A percentile compares a stretch with the other conserved stretches of the same genome.
These are phyloP conservation scores for Lactarius akahatsu DNA, from an alignment of 768 basidiomycete species.

Conservation along the genomic window DNA sequence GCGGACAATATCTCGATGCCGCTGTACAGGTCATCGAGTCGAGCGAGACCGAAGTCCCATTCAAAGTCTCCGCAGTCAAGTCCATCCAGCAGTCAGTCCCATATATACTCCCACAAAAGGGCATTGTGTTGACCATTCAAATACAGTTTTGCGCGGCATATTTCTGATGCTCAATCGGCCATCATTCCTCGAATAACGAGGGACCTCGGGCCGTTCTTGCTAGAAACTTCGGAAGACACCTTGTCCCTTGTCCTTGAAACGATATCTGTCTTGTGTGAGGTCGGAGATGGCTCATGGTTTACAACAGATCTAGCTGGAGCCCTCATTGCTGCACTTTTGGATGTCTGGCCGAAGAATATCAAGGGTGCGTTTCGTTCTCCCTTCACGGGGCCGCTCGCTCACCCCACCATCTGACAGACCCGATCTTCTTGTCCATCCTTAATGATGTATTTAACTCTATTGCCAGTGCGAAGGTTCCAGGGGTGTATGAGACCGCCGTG, in stretches of 20 bases:
- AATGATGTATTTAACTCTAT: constrained; percentile 53
- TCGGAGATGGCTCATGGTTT: constrained; percentile 73
- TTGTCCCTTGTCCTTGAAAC: constrained; percentile 87
- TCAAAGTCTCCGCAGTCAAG: constrained; percentile 93
- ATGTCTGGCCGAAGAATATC: constrained; percentile 84
- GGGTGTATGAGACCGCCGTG: constrained; percentile 71
- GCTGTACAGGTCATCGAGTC: constrained; percentile 84
- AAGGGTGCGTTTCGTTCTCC: constrained; percentile 54
- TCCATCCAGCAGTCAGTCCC: constrained; percentile 84
- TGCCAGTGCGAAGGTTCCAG: constrained; percentile 58
- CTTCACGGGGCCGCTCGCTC: constrained; percentile 6
- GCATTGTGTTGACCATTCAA: constrained; percentile 17
- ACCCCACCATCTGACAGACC: constrained; percentile 53
- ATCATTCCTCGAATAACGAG: constrained; percentile 74
- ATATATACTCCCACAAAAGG: background rate
- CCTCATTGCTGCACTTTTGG: constrained; percentile 64
- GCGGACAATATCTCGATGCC: constrained; percentile 84
- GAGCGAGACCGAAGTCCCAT: constrained; percentile 66
- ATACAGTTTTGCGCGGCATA: constrained; percentile 67
- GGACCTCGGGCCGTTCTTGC: constrained; percentile 80
- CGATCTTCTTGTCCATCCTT: constrained; percentile 53
- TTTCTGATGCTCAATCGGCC: constrained; percentile 58
- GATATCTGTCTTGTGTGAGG: constrained; percentile 72
- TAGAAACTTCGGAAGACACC: constrained; percentile 81
- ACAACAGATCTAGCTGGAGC: constrained; percentile 62